Base-by-base conservation (phyloP, 1,284 basidiomycete genomes). In the Rhodotorula sp. region DNA sequence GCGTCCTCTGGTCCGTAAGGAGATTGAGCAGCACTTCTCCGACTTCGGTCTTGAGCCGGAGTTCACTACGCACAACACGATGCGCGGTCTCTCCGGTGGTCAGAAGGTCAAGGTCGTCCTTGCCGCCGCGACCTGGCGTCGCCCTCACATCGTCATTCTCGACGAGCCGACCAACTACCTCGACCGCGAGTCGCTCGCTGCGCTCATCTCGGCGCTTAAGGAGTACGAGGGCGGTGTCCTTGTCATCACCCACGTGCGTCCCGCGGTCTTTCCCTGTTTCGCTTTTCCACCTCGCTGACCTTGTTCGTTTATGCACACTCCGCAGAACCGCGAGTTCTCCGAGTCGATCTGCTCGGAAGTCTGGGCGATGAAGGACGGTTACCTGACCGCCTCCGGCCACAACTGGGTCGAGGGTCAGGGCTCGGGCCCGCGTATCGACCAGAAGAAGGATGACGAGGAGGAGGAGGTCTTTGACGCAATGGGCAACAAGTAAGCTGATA, bases 61-160 rank as follows among this genome's bases (percentile, higher is more conserved):
- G 85, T 97, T 97, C 82, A 92, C 95, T 77, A 92, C 92, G 50
- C 94, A 97, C 87, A 79, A 79, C 73, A 79, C 77, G 19, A 77
- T 75, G 78, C 87, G 93, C 74, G 95, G 95, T 88, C 89, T 97
- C 64, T 97, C 93, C 71, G 97, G 97, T 84, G 97, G 97, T 82
- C 97, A 99, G 85, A 99, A 99, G 86, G 95, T 97, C 82, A 97
- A 98, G 88, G 95, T 99, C 79, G 95, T 98, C 38, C 92, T 98
- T 79, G 95, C 93, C 84, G 94, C 95, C 78, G 93, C 95, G 61
- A 97, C 94, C 60, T 97, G 95, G 94, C 93, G 94, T 82, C 90
- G 94, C 78, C 97, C 95, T 72, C 97, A 99, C 86, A 84, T 98
- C 83, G 91, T 99, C 83, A 94, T 94, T 82, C 85, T 99, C 81